Conservation (phyloP, 2,329 filamentous ascomycete species). For the Huntiella savannae region DNA sequence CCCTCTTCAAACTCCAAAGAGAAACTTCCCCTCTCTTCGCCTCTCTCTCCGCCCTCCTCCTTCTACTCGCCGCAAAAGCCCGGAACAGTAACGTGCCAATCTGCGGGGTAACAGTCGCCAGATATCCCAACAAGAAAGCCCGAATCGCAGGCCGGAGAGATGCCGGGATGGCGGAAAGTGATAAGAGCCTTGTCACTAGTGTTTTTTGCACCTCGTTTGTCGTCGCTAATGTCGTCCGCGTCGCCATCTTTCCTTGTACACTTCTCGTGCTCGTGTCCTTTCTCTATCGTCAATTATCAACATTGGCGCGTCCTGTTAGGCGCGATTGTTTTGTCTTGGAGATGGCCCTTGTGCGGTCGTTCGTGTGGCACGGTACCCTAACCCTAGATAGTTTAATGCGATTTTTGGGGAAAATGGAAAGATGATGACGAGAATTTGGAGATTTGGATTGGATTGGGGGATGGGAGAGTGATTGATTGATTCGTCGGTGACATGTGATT, state of each 20-base stretch:
- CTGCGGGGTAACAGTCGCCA: constrained; percentile 36
- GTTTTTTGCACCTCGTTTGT: constrained; percentile 5
- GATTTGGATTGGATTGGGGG: too few species aligned
- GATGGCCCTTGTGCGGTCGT: too few species aligned
- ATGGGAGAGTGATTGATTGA: too few species aligned
- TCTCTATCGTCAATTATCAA: background rate
- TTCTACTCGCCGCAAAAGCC: constrained; percentile 19
- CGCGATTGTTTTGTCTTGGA: too few species aligned
- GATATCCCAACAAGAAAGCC: constrained; percentile 42
- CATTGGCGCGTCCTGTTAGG: too few species aligned
- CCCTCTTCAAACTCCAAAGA: background rate
- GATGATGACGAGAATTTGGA: too few species aligned
- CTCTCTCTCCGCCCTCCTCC: background rate
- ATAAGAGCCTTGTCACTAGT: background rate
- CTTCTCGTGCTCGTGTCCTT: background rate
- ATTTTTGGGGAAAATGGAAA: too few species aligned
- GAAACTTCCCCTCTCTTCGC: background rate
- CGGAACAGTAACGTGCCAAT: constrained; percentile 35
- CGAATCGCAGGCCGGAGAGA: constrained; percentile 35
- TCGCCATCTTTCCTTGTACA: background rate
- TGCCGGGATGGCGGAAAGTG: constrained; percentile 24
- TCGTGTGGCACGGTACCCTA: too few species aligned
- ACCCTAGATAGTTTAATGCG: too few species aligned
- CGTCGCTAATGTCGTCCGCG: background rate
- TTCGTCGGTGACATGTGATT: too few species aligned